phyloP scores from a whole-genome alignment of 441 rosid genomes.

The Manihot esculenta region DNA sequence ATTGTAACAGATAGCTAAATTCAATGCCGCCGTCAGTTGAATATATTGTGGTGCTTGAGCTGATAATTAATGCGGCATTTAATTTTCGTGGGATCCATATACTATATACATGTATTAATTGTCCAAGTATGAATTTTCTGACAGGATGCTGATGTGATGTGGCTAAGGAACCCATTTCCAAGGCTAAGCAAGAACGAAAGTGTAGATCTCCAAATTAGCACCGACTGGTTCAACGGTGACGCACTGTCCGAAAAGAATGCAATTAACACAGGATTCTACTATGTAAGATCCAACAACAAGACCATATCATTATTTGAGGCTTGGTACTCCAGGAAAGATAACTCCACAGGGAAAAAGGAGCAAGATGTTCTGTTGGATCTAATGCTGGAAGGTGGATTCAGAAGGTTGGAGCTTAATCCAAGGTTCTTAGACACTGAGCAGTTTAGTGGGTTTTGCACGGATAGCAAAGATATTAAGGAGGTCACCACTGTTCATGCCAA shows the following conservation, averaged over 20 bases:
- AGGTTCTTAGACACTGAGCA: conserved; percentile 45
- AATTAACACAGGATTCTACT: conserved; percentile 78
- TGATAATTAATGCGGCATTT: too few species aligned
- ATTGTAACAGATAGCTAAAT: too few species aligned
- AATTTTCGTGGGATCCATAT: too few species aligned
- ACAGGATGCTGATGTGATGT: conserved; percentile 79
- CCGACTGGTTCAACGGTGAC: conserved; percentile 43
- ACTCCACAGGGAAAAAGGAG: conserved; percentile 56
- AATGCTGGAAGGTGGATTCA: conserved; percentile 32
- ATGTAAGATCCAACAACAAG: conserved; percentile 59
- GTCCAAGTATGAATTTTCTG: too few species aligned
- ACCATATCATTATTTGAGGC: conserved; percentile 53
- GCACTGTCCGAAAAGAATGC: conserved; percentile 30
- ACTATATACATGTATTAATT: too few species aligned
- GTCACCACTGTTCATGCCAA: conserved; percentile 78
- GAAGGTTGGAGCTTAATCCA: conserved; percentile 35
- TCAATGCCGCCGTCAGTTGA: too few species aligned
- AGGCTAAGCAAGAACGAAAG: conserved; percentile 39
- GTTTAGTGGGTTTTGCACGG: conserved; percentile 73
- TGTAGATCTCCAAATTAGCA: conserved; percentile 71
- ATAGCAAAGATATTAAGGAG: conserved; percentile 41
- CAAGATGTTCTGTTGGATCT: conserved; percentile 63
- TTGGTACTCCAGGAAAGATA: conserved; percentile 64
- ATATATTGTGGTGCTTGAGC: too few species aligned
- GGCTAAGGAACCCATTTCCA: conserved; percentile 68